Evolutionary conservation across 257 asterid genomes (phyloP), one percentile per base, ranked within the genome.

Genomic region (Anisodus tanguticus): DNA sequence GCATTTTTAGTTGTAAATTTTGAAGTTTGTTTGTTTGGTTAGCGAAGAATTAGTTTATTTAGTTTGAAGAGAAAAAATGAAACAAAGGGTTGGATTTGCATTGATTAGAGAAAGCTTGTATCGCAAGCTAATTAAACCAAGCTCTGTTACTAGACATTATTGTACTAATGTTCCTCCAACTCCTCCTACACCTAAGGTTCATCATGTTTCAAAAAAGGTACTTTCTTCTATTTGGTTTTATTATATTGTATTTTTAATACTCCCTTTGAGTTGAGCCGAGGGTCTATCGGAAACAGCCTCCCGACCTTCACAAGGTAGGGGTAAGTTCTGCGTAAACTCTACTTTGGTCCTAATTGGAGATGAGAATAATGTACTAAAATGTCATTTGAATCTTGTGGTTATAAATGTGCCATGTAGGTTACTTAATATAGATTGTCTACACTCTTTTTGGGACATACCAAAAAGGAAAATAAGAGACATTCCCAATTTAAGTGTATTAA

Each of bases 171-270:
- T 69, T 80, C 74, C 86, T 57, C 87, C 83, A 39, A 85, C 86
- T 9, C 55, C 81, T 19, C 78, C 83, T 31, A 31, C 35, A 17
- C 84, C 84, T 7, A 84, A 81, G 60, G 41, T 84, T 82, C 87
- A 86, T 84, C 88, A 85, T 84, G 82, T 85, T 17, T 88, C 91
- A 17, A 89, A 80, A 82, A 89, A 86, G 71, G 91, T 87, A 1
- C 8, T 37, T 22, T 54, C 80, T 6, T 37, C 54, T 39, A 66
- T 66, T 67, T 35, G 35, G 35, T 35, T 13, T 35, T 67, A 13
- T 37, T 1, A 8, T 39, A 39, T 68, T 68, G 15, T 17, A 16
- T 59, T 31, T 31, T 31, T 31, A 31, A 31, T 31, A 31, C 35
- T 31, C 35, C 35, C 35, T 31, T 31, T 31, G 35, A 31, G 35